Base-by-base conservation (phyloP, 108 stramenopile genomes). In the Stephanodiscus triporus region DNA sequence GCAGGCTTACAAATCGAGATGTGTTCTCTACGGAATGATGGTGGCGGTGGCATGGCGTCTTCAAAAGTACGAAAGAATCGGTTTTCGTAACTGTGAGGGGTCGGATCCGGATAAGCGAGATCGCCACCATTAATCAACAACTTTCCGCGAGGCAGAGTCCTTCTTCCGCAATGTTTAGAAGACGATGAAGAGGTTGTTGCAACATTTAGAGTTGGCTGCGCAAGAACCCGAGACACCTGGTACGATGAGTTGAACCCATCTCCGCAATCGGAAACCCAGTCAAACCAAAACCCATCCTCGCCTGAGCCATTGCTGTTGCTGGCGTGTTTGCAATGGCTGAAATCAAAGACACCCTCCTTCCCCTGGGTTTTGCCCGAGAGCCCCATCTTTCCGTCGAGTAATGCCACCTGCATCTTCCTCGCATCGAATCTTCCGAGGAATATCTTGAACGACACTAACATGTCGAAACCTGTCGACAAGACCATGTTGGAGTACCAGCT, bases 221-320 rank as follows among this genome's bases (percentile, higher is more conserved):
- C 88, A 24, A 89, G 60, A 1, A 83, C 49, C 24, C 86, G 66
- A 24, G 88, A 71, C 13, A 88, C 75, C 74, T 86, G 86, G 45
- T 87, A 89, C 0, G 84, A 80, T 11, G 86, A 81, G 63, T 89
- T 80, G 47, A 86, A 86, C 13, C 88, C 88, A 61, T 89, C 88
- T 1, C 88, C 88, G 32, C 80, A 81, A 72, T 86, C 88, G 49
- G 86, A 81, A 47, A 85, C 73, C 47, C 85, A 89, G 49, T 89
- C 88, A 53, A 89, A 85, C 88, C 88, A 89, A 56, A 86, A 73
- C 5, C 72, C 66, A 17, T 42, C 37, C 20, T 84, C 30, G 19
- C 57, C 55, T 23, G 40, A 65, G 4, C 27, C 48, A 24, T 69
- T 45, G 17, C 45, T 59, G 36, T 62, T 42, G 58, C 16, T n/a